A percentile compares a stretch with the other conserved stretches of the same genome.
Evolutionary conservation across 176 grass and related monocot species (phyloP).

Genomic region (Hordeum marinum): DNA sequence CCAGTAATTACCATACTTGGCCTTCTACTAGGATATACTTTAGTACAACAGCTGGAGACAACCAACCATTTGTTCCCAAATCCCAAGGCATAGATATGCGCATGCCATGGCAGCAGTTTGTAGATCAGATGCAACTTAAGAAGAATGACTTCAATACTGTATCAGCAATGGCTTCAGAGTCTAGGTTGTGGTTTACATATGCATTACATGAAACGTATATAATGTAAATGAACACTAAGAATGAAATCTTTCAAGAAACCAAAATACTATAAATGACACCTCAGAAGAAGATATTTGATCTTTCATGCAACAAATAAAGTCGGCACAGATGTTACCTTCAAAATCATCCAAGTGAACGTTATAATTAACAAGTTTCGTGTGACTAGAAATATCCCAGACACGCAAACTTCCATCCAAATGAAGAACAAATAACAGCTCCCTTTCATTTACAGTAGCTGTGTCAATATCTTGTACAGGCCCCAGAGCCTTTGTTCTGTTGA

Average conservation of each 20-base stretch:
- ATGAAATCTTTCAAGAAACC: background rate
- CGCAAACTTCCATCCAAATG: conserved; percentile 79
- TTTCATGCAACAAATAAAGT: conserved; percentile 25
- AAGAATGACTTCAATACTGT: conserved; percentile 2
- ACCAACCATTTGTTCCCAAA: background rate
- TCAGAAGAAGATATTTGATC: conserved; percentile 3
- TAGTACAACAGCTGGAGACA: background rate
- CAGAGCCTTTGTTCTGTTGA: conserved; percentile 69
- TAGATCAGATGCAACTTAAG: background rate
- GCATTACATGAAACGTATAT: conserved; percentile 18
- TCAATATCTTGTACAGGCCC: conserved; percentile 85
- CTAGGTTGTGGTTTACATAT: background rate
- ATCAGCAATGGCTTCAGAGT: conserved; percentile 9
- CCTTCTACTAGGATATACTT: conserved; percentile 3
- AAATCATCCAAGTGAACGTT: conserved; percentile 49
- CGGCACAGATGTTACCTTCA: conserved; percentile 51
- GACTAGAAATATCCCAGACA: conserved; percentile 79
- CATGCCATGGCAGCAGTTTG: background rate
- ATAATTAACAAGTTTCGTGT: conserved; percentile 57
- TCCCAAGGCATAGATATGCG: background rate
- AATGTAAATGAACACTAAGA: background rate
- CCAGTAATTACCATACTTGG: background rate
- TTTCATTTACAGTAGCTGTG: conserved; percentile 56
- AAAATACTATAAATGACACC: background rate
- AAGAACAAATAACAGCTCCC: conserved; percentile 73